Conservation (phyloP, 2,329 filamentous ascomycete genomes). For the Cyphellophora europaea region DNA sequence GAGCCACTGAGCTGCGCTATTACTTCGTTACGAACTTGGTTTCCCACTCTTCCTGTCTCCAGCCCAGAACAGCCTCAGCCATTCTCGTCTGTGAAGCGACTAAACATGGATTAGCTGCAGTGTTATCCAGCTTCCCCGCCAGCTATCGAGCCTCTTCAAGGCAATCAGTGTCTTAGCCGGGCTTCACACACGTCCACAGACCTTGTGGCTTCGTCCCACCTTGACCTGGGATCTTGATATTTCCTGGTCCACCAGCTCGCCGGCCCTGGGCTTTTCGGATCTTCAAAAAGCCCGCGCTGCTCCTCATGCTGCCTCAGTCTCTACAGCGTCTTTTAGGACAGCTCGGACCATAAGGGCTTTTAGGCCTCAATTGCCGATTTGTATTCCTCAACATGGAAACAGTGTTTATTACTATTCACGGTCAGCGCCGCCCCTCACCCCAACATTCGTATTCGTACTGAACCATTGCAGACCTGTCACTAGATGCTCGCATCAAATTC, state of each 20-base stretch:
- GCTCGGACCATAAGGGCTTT: slow-evolving; percentile 12
- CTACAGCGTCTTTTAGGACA: slow-evolving; percentile 18
- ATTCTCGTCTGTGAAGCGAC: too few species aligned
- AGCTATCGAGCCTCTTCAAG: too few species aligned
- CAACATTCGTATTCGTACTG: slow-evolving; percentile 10
- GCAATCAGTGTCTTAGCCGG: too few species aligned
- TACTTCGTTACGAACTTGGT: background rate
- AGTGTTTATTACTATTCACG: slow-evolving; percentile 87
- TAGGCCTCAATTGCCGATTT: slow-evolving; percentile 6
- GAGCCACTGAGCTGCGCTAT: background rate
- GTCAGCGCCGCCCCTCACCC: slow-evolving; percentile 40
- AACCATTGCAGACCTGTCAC: slow-evolving; percentile 52
- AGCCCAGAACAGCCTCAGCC: too few species aligned
- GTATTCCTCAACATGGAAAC: slow-evolving; percentile 53
- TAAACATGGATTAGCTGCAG: too few species aligned
- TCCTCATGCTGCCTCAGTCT: slow-evolving; percentile 6
- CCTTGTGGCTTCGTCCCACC: too few species aligned
- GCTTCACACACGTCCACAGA: too few species aligned
- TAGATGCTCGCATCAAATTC: slow-evolving; percentile 71
- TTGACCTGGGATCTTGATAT: too few species aligned
- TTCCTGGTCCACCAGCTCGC: too few species aligned
- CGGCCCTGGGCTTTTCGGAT: too few species aligned
- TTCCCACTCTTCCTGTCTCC: too few species aligned
- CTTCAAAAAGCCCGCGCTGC: background rate
- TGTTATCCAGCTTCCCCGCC: too few species aligned